Conservation (phyloP, 2,329 filamentous ascomycete genomes). For the Aspergillus tubingensis region DNA sequence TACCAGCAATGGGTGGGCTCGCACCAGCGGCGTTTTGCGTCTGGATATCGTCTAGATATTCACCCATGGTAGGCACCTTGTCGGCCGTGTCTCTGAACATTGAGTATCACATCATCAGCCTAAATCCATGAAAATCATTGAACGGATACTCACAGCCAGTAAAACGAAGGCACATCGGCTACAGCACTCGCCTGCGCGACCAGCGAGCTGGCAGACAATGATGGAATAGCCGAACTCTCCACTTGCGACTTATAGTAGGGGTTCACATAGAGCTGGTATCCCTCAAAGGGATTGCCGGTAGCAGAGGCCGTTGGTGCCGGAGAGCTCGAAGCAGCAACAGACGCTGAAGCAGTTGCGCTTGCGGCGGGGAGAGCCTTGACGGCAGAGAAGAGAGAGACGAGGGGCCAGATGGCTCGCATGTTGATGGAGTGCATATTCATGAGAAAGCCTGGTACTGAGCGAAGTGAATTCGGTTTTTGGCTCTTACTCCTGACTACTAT, state of each 20-base stretch:
- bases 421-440: conserved; percentile 15
- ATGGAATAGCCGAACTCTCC: conserved; percentile 61
- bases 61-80: conserved; percentile 53
- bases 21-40: conserved; percentile 52
- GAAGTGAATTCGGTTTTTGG: too few species aligned
- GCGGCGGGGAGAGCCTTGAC: conserved; percentile 23
- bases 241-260: conserved; percentile 57
- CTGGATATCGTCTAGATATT: conserved; percentile 52
- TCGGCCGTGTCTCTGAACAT: conserved; percentile 46
- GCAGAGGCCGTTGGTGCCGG: conserved; percentile 21
- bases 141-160: conserved; percentile 51
- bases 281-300: conserved; percentile 55
- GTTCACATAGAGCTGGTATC: conserved; percentile 54
- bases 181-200: conserved; percentile 53
- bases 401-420: conserved; percentile 23
- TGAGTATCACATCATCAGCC: conserved; percentile 1
- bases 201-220: conserved; percentile 55
- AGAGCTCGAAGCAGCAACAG: conserved; percentile 19
- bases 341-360: conserved; percentile 13
- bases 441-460: background rate
- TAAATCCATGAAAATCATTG: background rate
- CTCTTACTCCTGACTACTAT: too few species aligned
- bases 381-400: conserved; percentile 22
- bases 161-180: conserved; percentile 54
- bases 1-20: conserved; percentile 49